These are phyloP conservation scores for Sporothrix schenckii DNA, from an alignment of 2,329 filamentous ascomycete species.

Conservation along the genomic window DNA sequence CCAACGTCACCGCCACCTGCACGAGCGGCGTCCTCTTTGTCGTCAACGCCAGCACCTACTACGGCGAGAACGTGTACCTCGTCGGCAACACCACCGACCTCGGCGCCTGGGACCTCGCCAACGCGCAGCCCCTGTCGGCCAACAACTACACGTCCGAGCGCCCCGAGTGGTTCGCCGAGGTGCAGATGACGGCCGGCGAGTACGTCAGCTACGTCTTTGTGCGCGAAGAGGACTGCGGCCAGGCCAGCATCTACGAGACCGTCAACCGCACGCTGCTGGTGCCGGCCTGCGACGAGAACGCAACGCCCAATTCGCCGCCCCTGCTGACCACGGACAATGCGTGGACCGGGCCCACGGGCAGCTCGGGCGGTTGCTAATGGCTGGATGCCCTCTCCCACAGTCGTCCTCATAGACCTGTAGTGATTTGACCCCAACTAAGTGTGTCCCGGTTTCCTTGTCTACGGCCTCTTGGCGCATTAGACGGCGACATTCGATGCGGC, in stretches of 20 bases:
- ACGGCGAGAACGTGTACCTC: slow-evolving; percentile 67
- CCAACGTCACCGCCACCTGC: slow-evolving; percentile 18
- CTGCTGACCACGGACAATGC: background rate
- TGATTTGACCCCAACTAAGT: too few relatives aligned
- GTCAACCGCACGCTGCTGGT: slow-evolving; percentile 22
- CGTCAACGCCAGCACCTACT: slow-evolving; percentile 58
- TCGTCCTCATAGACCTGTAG: too few relatives aligned
- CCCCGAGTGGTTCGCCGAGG: slow-evolving; percentile 62
- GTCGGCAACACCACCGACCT: slow-evolving; percentile 62
- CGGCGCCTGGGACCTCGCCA: slow-evolving; percentile 62
- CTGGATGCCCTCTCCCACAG: too few relatives aligned
- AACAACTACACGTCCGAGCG: slow-evolving; percentile 61
- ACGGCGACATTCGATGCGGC: too few relatives aligned
- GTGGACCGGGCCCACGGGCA: slow-evolving; percentile 5
- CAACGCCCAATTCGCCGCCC: background rate
- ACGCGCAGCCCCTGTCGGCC: slow-evolving; percentile 61
- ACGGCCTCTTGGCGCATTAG: too few relatives aligned
- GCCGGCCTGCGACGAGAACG: background rate
- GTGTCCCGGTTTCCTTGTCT: too few relatives aligned
- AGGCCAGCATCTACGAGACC: slow-evolving; percentile 14
- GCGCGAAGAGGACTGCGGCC: slow-evolving; percentile 49
- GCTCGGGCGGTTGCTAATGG: background rate
- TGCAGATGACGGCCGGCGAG: slow-evolving; percentile 59
- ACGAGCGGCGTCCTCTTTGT: slow-evolving; percentile 59
- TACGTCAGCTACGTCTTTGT: slow-evolving; percentile 70